Evolutionary conservation across 1,284 basidiomycete genomes (phyloP).

Genomic region (Rhodotorula sp.): DNA sequence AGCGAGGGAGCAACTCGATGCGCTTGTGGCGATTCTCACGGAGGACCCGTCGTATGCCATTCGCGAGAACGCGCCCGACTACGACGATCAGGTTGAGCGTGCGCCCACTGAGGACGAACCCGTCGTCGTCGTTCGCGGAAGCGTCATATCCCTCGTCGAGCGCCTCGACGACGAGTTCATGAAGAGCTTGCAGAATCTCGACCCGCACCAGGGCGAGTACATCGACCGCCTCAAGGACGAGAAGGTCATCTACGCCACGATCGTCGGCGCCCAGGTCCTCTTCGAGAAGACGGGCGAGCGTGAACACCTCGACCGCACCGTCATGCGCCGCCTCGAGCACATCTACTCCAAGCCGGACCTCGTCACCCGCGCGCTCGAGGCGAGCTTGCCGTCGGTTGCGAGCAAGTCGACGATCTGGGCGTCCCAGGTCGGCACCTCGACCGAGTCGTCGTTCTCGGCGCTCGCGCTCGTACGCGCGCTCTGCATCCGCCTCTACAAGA

Average conservation of each 20-base stretch:
- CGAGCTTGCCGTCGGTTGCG: conserved; percentile 53
- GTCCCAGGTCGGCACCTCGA: conserved; percentile 46
- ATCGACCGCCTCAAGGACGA: conserved; percentile 94
- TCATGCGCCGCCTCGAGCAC: conserved; percentile 95
- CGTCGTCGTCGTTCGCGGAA: conserved; percentile 77
- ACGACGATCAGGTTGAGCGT: conserved; percentile 87
- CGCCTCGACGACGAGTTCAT: conserved; percentile 98
- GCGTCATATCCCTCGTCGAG: conserved; percentile 91
- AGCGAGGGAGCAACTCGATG: conserved; percentile 84
- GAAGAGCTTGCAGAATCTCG: conserved; percentile 94
- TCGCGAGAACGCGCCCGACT: conserved; percentile 78
- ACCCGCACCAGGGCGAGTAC: conserved; percentile 97
- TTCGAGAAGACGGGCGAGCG: conserved; percentile 66
- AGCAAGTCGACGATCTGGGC: conserved; percentile 44
- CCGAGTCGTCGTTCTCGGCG: conserved; percentile 57
- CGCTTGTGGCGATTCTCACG: conserved; percentile 74
- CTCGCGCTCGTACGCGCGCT: conserved; percentile 79
- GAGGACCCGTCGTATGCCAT: conserved; percentile 73
- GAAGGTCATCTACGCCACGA: conserved; percentile 87
- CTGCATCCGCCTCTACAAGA: conserved; percentile 90
- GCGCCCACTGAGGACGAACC: conserved; percentile 66
- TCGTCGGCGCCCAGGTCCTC: conserved; percentile 85
- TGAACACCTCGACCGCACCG: conserved; percentile 71
- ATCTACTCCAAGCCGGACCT: conserved; percentile 98
- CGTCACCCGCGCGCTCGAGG: conserved; percentile 86